Conservation (phyloP, 228 moss, liverwort and hornwort species). For the Sphagnum magellanicum region DNA sequence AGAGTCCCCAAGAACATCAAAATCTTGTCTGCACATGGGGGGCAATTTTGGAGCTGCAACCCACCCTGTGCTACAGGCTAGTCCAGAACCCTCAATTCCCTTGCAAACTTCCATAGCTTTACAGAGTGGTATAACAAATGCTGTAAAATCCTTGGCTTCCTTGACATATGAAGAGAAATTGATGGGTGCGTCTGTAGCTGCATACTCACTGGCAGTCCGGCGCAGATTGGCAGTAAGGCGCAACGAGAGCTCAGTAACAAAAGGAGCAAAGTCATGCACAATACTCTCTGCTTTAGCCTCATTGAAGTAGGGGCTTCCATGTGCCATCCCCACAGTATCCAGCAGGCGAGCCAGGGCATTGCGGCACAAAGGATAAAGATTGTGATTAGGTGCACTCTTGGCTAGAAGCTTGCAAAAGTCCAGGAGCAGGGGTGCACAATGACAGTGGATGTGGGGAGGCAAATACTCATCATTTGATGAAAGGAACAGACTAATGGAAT, state of each 20-base stretch:
- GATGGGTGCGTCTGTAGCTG: constrained; percentile 41
- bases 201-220: constrained; percentile 45
- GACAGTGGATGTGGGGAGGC: constrained; percentile 76
- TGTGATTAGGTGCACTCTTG: constrained; percentile 83
- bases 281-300: constrained; percentile 96
- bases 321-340: constrained; percentile 80
- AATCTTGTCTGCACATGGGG: constrained; percentile 11
- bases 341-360: constrained; percentile 91
- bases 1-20: constrained; percentile 4
- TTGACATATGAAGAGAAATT: constrained; percentile 64
- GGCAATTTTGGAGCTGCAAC: constrained; percentile 11
- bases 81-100: constrained; percentile 72
- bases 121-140: constrained; percentile 94
- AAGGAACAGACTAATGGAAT: constrained; percentile 73
- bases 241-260: constrained; percentile 85
- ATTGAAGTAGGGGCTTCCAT: constrained; percentile 79
- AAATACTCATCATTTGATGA: constrained; percentile 86
- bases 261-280: constrained; percentile 94
- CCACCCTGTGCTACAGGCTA: constrained; percentile 29
- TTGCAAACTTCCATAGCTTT: constrained; percentile 99
- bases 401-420: constrained; percentile 94
- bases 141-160: constrained; percentile 96
- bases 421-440: constrained; percentile 87
- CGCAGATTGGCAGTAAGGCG: constrained; percentile 62
- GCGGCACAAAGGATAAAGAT: constrained; percentile 69